Evolutionary conservation across 208 protist species (phyloP).

Genomic region (Acanthamoeba culbertsoni): DNA sequence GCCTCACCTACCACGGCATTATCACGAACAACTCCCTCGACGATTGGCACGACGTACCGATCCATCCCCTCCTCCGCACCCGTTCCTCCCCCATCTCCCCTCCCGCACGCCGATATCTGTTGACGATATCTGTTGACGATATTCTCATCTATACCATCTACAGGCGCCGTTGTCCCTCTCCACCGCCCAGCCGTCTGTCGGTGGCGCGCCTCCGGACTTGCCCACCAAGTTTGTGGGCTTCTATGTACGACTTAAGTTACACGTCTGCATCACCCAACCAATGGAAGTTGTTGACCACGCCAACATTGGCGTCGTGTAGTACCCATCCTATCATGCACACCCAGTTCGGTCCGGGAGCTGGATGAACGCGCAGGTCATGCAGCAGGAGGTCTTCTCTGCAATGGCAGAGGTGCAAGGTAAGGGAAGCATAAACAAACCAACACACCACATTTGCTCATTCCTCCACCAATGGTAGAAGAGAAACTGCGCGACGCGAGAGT

Average conservation of each 20-base stretch:
- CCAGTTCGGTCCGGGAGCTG: not conserved
- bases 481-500: not conserved
- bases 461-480: not conserved
- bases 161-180: not conserved
- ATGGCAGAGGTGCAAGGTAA: not conserved
- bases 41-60: not conserved
- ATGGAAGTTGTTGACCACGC: not conserved
- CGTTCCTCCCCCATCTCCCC: not conserved
- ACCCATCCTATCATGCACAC: not conserved
- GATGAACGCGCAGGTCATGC: not conserved
- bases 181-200: not conserved
- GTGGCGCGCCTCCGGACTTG: not conserved
- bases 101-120: not conserved
- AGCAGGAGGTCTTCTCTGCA: not conserved
- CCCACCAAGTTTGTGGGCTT: slow-evolving; percentile 5
- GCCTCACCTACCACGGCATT: slow-evolving; percentile 27
- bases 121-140: not conserved
- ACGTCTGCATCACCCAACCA: not conserved
- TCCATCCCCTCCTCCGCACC: not conserved
- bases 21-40: slow-evolving; percentile 20
- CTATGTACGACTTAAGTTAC: not conserved
- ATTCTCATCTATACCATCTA: not conserved
- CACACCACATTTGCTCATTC: not conserved
- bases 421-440: not conserved
- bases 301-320: not conserved